phyloP scores from a whole-genome alignment of 345 rosid species.

The Boechera retrofracta region DNA sequence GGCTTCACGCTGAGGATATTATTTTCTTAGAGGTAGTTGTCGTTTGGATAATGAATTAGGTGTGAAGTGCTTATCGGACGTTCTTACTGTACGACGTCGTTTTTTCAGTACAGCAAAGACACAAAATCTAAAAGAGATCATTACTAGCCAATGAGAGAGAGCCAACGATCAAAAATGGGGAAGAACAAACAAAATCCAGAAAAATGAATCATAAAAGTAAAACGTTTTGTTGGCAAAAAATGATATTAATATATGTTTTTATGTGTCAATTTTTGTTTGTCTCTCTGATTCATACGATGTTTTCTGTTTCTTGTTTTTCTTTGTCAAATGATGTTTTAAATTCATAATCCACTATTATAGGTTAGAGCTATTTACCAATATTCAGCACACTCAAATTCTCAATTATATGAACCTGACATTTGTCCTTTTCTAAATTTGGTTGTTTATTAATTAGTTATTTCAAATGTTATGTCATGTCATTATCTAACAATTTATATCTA shows the following conservation, averaged over 20 bases:
- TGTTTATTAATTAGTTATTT: background rate
- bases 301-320: slow-evolving; percentile 2
- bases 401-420: slow-evolving; percentile 32
- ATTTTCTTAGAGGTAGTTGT: slow-evolving; percentile 23
- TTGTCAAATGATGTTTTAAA: slow-evolving; percentile 13
- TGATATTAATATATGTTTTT: background rate
- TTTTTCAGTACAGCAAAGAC: slow-evolving; percentile 16
- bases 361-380: slow-evolving; percentile 4
- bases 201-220: background rate
- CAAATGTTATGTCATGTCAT: background rate
- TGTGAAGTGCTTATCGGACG: slow-evolving; percentile 30
- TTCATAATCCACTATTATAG: slow-evolving; percentile 6
- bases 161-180: slow-evolving; percentile 7
- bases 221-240: background rate
- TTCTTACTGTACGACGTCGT: slow-evolving; percentile 5
- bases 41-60: slow-evolving; percentile 35
- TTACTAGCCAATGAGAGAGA: slow-evolving; percentile 10
- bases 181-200: background rate
- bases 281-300: slow-evolving; percentile 24
- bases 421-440: slow-evolving; percentile 20
- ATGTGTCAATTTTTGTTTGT: slow-evolving; percentile 18
- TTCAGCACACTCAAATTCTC: slow-evolving; percentile 22
- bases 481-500: background rate
- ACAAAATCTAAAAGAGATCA: slow-evolving; percentile 16
- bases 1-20: background rate